These are phyloP conservation scores for Fusarium caatingaense DNA, from an alignment of 2,329 filamentous ascomycete genomes.

Conservation along the genomic window DNA sequence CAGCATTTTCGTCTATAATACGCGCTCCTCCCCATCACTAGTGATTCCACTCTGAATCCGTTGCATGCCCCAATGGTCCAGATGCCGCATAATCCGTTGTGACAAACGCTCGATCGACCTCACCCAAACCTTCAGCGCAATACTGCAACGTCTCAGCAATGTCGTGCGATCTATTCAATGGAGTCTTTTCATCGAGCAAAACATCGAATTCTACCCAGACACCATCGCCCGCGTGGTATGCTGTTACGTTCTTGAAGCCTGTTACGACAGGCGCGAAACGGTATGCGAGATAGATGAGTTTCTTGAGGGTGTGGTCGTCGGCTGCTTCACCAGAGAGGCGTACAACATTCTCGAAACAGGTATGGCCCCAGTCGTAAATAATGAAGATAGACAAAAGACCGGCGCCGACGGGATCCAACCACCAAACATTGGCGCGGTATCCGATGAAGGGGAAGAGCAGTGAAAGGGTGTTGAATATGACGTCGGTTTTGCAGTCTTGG, in stretches of 20 bases:
- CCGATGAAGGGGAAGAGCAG: slow-evolving; percentile 85
- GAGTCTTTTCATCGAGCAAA: slow-evolving; percentile 48
- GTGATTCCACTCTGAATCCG: slow-evolving; percentile 46
- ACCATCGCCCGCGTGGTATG: slow-evolving; percentile 51
- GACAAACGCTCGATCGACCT: slow-evolving; percentile 51
- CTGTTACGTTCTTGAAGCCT: slow-evolving; percentile 50
- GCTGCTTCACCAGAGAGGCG: slow-evolving; percentile 50
- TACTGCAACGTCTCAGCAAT: slow-evolving; percentile 52
- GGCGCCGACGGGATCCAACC: slow-evolving; percentile 73
- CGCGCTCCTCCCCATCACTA: neutral
- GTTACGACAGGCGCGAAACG: slow-evolving; percentile 49
- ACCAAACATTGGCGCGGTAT: slow-evolving; percentile 69
- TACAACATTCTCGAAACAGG: slow-evolving; percentile 52
- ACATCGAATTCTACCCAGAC: slow-evolving; percentile 52
- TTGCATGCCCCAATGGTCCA: slow-evolving; percentile 48
- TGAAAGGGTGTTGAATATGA: slow-evolving; percentile 88
- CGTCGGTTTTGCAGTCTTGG: slow-evolving; percentile 68
- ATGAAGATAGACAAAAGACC: slow-evolving; percentile 73
- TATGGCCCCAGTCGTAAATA: slow-evolving; percentile 75
- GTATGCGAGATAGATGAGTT: slow-evolving; percentile 50
- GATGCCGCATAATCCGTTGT: slow-evolving; percentile 51
- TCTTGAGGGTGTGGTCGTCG: slow-evolving; percentile 46
- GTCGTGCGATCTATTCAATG: slow-evolving; percentile 48
- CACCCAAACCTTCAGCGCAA: slow-evolving; percentile 48
- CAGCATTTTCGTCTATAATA: no score